Conservation (phyloP, 1,284 basidiomycete species). For the Puccinia sorghi region DNA sequence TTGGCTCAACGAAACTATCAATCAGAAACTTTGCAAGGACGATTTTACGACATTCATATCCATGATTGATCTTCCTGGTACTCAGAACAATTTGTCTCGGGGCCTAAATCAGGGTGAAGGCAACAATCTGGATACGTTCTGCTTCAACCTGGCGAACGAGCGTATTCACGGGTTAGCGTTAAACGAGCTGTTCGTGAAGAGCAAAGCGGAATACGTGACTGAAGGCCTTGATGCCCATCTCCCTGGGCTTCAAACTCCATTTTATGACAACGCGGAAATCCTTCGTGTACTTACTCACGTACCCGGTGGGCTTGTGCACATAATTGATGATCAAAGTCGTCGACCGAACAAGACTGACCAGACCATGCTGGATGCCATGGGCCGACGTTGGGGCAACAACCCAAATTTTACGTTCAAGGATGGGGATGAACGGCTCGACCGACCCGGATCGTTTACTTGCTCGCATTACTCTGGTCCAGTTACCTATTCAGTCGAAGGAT, state of each 20-base stretch:
- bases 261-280: slow-evolving; percentile 90
- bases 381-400: slow-evolving; percentile 91
- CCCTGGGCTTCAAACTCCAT: slow-evolving; percentile 67
- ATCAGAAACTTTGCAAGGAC: slow-evolving; percentile 86
- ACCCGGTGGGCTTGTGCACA: slow-evolving; percentile 89
- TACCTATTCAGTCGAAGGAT: slow-evolving; percentile 83
- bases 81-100: slow-evolving; percentile 73
- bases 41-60: slow-evolving; percentile 89
- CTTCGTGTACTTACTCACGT: slow-evolving; percentile 80
- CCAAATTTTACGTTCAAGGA: slow-evolving; percentile 71
- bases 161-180: slow-evolving; percentile 81
- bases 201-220: slow-evolving; percentile 68
- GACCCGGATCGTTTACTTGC: slow-evolving; percentile 84
- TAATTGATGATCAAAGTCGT: slow-evolving; percentile 94
- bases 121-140: slow-evolving; percentile 94
- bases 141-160: slow-evolving; percentile 93
- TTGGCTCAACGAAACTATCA: slow-evolving; percentile 95
- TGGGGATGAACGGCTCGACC: slow-evolving; percentile 68
- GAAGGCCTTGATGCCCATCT: slow-evolving; percentile 77
- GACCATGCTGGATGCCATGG: slow-evolving; percentile 91
- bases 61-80: slow-evolving; percentile 93
- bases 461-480: slow-evolving; percentile 89
- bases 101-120: slow-evolving; percentile 59
- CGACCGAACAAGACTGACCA: slow-evolving; percentile 85
- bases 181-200: slow-evolving; percentile 69